Evolutionary conservation across 441 rosid species (phyloP).

Genomic region (Brassica balearica): DNA sequence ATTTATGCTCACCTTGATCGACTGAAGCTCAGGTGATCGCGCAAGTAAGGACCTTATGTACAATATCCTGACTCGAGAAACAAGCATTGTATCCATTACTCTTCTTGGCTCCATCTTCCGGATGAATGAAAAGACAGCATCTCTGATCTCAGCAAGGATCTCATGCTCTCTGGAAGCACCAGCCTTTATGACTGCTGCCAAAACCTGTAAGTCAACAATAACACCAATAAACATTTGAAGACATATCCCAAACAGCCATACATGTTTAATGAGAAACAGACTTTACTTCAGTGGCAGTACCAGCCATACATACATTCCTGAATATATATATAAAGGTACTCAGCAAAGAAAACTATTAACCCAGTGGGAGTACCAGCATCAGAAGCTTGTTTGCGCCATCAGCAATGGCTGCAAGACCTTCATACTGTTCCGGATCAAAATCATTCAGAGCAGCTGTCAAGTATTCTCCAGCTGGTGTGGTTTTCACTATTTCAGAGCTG

Average conservation of each 20-base stretch:
- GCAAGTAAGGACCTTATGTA: constrained; percentile 98
- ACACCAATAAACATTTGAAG: constrained; percentile 11
- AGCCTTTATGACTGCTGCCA: constrained; percentile 99
- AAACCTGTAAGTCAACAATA: constrained; percentile 67
- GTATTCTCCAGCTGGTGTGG: constrained; percentile 98
- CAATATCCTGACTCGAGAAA: constrained; percentile 50
- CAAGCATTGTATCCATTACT: constrained; percentile 98
- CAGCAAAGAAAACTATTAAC: constrained; percentile 34
- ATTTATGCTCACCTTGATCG: constrained; percentile 73
- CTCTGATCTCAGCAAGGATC: constrained; percentile 99
- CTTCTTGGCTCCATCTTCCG: constrained; percentile 97
- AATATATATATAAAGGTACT: not conserved
- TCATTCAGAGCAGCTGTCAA: constrained; percentile 94
- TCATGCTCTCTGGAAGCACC: constrained; percentile 99
- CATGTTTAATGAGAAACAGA: not conserved
- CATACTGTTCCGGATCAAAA: constrained; percentile 95
- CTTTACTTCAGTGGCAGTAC: not conserved
- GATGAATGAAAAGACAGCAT: constrained; percentile 90
- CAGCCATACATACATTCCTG: too few species aligned
- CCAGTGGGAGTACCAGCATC: constrained; percentile 93
- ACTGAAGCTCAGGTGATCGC: constrained; percentile 95
- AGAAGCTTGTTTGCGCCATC: constrained; percentile 99
- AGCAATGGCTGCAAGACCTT: constrained; percentile 96
- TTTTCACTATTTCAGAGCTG: constrained; percentile 71
- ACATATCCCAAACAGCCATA: constrained; percentile 9